Evolutionary conservation across 2,329 filamentous ascomycete species (phyloP).

Genomic region (Microdochium bolleyi): DNA sequence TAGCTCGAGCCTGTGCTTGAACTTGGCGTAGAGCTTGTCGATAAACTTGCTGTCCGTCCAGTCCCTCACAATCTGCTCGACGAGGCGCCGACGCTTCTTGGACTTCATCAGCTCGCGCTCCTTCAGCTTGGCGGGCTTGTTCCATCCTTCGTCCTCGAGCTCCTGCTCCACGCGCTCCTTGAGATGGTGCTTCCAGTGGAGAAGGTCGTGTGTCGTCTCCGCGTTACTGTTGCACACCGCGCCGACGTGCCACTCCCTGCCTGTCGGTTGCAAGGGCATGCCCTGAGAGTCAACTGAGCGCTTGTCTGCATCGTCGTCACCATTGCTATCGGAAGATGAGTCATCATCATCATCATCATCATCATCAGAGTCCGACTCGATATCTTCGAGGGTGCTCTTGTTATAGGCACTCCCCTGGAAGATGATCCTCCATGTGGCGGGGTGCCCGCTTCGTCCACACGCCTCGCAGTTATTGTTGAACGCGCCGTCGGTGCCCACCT

Average conservation of each 20-base stretch:
- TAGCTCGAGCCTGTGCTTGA: slow-evolving; percentile 52
- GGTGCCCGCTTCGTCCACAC: slow-evolving; percentile 62
- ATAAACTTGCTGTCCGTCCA: slow-evolving; percentile 57
- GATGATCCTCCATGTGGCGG: slow-evolving; percentile 55
- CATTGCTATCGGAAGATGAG: slow-evolving; percentile 29
- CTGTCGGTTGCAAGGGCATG: slow-evolving; percentile 22
- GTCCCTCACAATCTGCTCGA: slow-evolving; percentile 53
- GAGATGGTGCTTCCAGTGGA: slow-evolving; percentile 71
- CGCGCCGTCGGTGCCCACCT: slow-evolving; percentile 27
- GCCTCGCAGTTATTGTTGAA: slow-evolving; percentile 52
- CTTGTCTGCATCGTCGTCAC: slow-evolving; percentile 23
- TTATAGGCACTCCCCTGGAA: slow-evolving; percentile 62
- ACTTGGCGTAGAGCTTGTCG: slow-evolving; percentile 54
- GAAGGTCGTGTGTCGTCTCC: slow-evolving; percentile 60
- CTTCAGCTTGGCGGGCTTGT: slow-evolving; percentile 47
- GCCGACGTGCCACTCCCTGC: slow-evolving; percentile 32
- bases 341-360: slow-evolving; percentile 21
- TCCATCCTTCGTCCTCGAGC: slow-evolving; percentile 49
- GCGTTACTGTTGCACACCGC: slow-evolving; percentile 41
- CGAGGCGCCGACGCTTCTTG: slow-evolving; percentile 50
- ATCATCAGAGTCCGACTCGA: slow-evolving; percentile 4
- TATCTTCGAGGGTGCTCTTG: slow-evolving; percentile 48
- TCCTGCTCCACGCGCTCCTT: slow-evolving; percentile 61
- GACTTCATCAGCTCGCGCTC: slow-evolving; percentile 53
- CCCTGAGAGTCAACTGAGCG: slow-evolving; percentile 29